phyloP scores from a whole-genome alignment of 192 early-diverging fungal genomes.

The Diversispora epigaea region DNA sequence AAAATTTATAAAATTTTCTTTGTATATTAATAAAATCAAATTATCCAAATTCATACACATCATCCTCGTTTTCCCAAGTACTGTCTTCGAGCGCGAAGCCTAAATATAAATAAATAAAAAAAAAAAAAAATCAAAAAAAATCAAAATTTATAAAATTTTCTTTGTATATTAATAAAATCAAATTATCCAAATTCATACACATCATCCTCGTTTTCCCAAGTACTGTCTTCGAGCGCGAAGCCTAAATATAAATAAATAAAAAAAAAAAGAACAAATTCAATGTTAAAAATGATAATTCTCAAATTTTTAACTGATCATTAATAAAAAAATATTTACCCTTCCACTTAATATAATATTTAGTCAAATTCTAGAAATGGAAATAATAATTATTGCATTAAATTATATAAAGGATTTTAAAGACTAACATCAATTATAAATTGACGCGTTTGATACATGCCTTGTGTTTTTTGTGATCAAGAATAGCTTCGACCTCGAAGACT shows the following conservation, averaged over 20 bases:
- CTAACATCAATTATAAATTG: background rate
- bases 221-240: constrained; percentile 9
- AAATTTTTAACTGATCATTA: background rate
- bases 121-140: background rate
- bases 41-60: constrained; percentile 21
- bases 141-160: background rate
- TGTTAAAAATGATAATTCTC: background rate
- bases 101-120: background rate
- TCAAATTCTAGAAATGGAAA: background rate
- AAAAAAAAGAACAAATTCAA: background rate
- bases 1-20: background rate
- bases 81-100: constrained; percentile 15
- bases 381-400: background rate
- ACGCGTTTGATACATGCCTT: background rate
- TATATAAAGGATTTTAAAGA: background rate
- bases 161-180: background rate
- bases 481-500: constrained; percentile 9
- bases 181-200: constrained; percentile 16
- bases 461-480: constrained; percentile 20
- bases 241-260: constrained; percentile 4
- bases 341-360: constrained; percentile 26
- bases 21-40: background rate
- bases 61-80: constrained; percentile 24
- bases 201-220: constrained; percentile 24
- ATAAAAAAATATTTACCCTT: constrained; percentile 20